Percentiles rank a stretch among this genome's conserved stretches.
Conservation (phyloP, 148 eudicot genomes). For the Amaranthus palmeri region DNA sequence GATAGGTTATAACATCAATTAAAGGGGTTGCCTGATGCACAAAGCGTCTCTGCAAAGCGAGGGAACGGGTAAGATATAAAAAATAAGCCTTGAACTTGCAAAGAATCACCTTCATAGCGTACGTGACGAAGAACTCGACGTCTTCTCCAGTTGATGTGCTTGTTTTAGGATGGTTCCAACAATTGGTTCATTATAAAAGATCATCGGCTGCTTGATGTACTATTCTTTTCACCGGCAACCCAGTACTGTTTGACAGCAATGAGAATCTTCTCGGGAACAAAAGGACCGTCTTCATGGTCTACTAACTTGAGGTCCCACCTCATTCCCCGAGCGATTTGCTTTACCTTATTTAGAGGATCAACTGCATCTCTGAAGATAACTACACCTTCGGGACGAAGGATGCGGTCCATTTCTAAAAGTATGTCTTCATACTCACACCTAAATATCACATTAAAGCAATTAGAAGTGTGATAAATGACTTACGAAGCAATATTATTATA, state of each 20-base stretch:
- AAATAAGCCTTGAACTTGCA: constrained; percentile 4
- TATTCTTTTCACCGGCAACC: constrained; percentile 45
- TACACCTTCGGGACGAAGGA: constrained; percentile 73
- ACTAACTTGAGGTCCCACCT: constrained; percentile 72
- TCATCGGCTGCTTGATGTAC: constrained; percentile 25
- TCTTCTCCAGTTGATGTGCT: constrained; percentile 5
- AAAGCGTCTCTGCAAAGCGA: not conserved
- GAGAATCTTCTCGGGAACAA: constrained; percentile 71
- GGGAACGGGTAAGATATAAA: not conserved
- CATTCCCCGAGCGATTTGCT: constrained; percentile 63
- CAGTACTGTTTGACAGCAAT: constrained; percentile 65
- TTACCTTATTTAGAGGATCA: constrained; percentile 63
- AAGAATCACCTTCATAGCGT: constrained; percentile 2
- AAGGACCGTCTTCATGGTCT: constrained; percentile 87
- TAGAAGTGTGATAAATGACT: not conserved
- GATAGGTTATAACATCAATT: constrained; percentile 5
- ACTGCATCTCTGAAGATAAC: constrained; percentile 74
- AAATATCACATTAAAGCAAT: not conserved
- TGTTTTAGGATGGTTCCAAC: not conserved
- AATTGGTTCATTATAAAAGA: not conserved
- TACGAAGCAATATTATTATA: not conserved
- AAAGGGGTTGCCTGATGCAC: not conserved
- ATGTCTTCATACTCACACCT: constrained; percentile 74
- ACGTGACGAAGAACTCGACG: constrained; percentile 1
- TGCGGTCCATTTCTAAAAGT: constrained; percentile 80